A percentile compares a stretch with the other conserved stretches of the same genome.
These are phyloP conservation scores for Salicornia ramosissima DNA, from an alignment of 148 eudicot species.

Conservation along the genomic window DNA sequence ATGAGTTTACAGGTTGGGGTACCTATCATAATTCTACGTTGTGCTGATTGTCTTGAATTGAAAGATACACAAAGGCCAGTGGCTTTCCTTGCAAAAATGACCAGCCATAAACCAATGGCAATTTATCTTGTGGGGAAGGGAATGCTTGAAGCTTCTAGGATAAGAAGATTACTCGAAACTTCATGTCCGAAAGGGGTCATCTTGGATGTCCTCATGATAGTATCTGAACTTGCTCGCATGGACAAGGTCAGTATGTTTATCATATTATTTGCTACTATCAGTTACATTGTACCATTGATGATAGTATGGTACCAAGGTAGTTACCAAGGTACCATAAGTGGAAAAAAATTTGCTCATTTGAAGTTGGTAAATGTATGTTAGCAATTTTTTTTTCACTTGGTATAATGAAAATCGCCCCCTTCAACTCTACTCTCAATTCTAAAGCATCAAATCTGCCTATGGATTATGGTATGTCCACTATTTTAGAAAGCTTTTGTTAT, in stretches of 20 bases:
- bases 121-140: slow-evolving; percentile 74
- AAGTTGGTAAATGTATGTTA: no score
- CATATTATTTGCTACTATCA: no score
- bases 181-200: slow-evolving; percentile 77
- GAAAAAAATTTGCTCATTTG: no score
- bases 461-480: neutral
- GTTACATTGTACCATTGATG: no score
- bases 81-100: slow-evolving; percentile 89
- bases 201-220: slow-evolving; percentile 75
- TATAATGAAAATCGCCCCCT: neutral
- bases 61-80: slow-evolving; percentile 70
- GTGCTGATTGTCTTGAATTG: slow-evolving; percentile 72
- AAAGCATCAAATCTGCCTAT: neutral
- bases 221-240: slow-evolving; percentile 97
- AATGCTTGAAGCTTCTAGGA: slow-evolving; percentile 67
- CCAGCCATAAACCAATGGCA: slow-evolving; percentile 58
- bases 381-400: neutral
- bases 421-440: neutral
- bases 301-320: no score
- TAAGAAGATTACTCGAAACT: slow-evolving; percentile 57
- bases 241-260: slow-evolving; percentile 60
- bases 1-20: slow-evolving; percentile 84
- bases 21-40: slow-evolving; percentile 61
- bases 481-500: neutral
- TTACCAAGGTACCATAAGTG: no score